These are phyloP conservation scores for Fennellomyces sp. DNA, from an alignment of 371 early-diverging fungal genomes.

Conservation along the genomic window DNA sequence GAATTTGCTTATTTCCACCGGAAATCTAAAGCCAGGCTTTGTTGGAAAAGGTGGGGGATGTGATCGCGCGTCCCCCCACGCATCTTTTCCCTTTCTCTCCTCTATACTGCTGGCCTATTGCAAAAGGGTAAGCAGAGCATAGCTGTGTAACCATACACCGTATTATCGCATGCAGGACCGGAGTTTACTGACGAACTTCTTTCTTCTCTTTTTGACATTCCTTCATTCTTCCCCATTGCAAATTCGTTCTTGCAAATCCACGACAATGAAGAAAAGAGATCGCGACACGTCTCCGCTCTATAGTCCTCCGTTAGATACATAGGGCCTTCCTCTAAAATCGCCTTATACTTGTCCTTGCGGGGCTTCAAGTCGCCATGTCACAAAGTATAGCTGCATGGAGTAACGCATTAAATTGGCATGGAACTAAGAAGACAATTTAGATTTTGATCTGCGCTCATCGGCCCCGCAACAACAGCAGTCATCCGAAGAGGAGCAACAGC, in stretches of 20 bases:
- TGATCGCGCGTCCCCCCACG: not conserved
- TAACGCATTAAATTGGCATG: not conserved
- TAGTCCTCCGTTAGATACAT: not conserved
- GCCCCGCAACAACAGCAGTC: slow-evolving; percentile 14
- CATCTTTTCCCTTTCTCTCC: slow-evolving; percentile 3
- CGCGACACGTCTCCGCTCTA: not conserved
- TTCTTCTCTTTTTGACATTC: slow-evolving; percentile 9
- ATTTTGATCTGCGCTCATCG: slow-evolving; percentile 15
- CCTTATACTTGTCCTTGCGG: slow-evolving; percentile 13
- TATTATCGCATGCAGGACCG: slow-evolving; percentile 4
- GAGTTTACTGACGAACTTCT: slow-evolving; percentile 4
- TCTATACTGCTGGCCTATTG: not conserved
- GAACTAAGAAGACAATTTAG: not conserved
- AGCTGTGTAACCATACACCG: slow-evolving; percentile 19
- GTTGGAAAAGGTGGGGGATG: slow-evolving; percentile 1
- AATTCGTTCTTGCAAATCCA: not conserved
- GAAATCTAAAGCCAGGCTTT: slow-evolving; percentile 14
- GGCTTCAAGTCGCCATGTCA: slow-evolving; percentile 33
- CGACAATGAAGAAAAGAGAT: not conserved
- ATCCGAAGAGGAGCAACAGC: slow-evolving; percentile 8
- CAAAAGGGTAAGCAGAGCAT: slow-evolving; percentile 12
- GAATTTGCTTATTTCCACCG: slow-evolving; percentile 5
- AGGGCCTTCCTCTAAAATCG: not conserved
- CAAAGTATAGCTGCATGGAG: slow-evolving; percentile 11
- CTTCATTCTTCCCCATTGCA: not conserved